Evolutionary conservation across 805 yeast species (phyloP), one percentile per base, ranked within the genome.

Genomic region (Myxozyma neotropica): DNA sequence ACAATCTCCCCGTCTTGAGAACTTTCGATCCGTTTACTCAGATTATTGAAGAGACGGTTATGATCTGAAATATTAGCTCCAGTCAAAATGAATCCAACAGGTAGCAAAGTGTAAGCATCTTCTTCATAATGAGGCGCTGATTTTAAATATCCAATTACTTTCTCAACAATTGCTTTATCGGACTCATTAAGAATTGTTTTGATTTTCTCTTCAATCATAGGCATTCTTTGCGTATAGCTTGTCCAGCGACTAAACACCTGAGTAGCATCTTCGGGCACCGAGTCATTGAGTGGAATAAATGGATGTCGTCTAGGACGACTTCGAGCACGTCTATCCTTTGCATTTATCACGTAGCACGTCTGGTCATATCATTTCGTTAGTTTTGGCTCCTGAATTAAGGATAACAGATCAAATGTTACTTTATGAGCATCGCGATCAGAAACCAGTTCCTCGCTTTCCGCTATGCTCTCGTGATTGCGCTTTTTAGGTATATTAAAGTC

Each of bases 11-110:
- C 55, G 15, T 6, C 39, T 1, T 48, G 44, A 6, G 43, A 46
- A n/a, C 48, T 53, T 15, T 35, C 61, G 35, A 60, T 40, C 21
- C 35, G 42, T 6, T 19, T 44, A 23, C 36, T 53, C 45, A 70
- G 57, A 57, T 67, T 71, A 5, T 55, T 45, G 50, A 70, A 73
- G 13, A 73, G 57, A 7, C 75, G 64, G 4, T 59, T 33, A 55
- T 72, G 75, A 55, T 72, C 70, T 13, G 75, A 72, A 44, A 73
- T 70, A 45, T 73, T 72, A 1, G 74, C 65, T 3, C 75, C 75
- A 1, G 74, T 72, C 8, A 72, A 59, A 19, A 72, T 50, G n/a
- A 72, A 40, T 3, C 72, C 75, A 8, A 69, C 61, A 2, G 72
- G 65, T 3, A 71, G 23, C 48, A 53, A 52, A 2, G 66, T 45